phyloP scores from a whole-genome alignment of 306 rosid species.

The Dryas drummondii region DNA sequence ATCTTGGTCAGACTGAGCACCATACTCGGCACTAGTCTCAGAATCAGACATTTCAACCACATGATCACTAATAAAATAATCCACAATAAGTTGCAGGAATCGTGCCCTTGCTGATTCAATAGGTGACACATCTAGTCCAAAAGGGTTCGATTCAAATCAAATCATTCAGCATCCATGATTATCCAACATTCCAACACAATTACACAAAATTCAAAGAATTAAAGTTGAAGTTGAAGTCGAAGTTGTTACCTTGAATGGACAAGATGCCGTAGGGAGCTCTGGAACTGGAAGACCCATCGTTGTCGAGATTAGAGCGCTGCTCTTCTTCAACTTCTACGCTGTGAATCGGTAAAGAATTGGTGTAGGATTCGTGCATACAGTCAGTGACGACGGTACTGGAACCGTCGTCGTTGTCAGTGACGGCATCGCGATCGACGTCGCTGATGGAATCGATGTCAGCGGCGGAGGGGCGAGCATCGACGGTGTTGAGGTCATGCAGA shows the following conservation, averaged over 20 bases:
- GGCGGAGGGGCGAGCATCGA: constrained; percentile 44
- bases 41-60: constrained; percentile 61
- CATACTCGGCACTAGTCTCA: constrained; percentile 39
- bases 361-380: constrained; percentile 68
- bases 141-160: constrained; percentile 23
- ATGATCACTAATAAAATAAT: constrained; percentile 63
- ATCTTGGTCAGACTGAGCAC: constrained; percentile 60
- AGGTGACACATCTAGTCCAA: constrained; percentile 68
- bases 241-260: constrained; percentile 56
- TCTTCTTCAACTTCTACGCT: constrained; percentile 76
- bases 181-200: background rate
- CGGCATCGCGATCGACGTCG: constrained; percentile 49
- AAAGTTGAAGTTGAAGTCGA: background rate
- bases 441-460: constrained; percentile 55
- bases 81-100: constrained; percentile 80
- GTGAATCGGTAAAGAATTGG: constrained; percentile 67
- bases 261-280: constrained; percentile 52
- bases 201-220: background rate
- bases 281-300: constrained; percentile 44
- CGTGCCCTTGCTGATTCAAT: constrained; percentile 81
- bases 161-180: background rate
- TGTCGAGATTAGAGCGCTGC: constrained; percentile 72
- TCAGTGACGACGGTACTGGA: constrained; percentile 65
- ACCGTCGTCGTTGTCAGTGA: constrained; percentile 47
- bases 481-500: constrained; percentile 83